Base-by-base conservation (phyloP, 169 alveolate species). In the Neospora caninum region DNA sequence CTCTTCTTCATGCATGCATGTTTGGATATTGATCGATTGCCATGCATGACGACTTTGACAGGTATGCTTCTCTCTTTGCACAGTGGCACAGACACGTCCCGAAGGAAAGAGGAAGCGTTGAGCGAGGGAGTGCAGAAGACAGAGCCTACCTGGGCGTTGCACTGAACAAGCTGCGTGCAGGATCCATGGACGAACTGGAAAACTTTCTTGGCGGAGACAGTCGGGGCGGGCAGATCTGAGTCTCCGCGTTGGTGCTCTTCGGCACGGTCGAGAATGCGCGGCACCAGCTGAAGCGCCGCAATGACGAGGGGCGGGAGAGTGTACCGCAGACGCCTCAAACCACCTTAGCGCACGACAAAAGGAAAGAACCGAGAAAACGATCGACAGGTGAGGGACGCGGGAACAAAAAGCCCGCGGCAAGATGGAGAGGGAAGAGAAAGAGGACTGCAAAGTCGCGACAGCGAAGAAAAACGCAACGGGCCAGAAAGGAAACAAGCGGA, bases 221-320 rank as follows among this genome's bases (percentile, higher is more conserved):
- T 67, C 6, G 97, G 92, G 10, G 84, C 53, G n/a, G 83, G 80
- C 54, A 92, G 49, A 34, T 43, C 39, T 4, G 42, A 22, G 54
- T 42, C 92, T 39, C 88, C 67, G 25, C 69, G 91, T 82, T 83
- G 92, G 29, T 86, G 78, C 36, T n/a, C 53, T n/a, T 53, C 39
- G 53, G 53, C 89, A 16, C 95, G 45, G 43, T 83, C 83, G 49
- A 91, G 84, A 6, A 92, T 91, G 0, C 38, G 58, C 38, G 94
- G 95, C 64, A 96, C 92, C 39, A 96, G 93, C 86, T 94, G 96
- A 36, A 96, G 94, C 4, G 96, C 91, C 42, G 97, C 94, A 89
- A 93, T 93, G 29, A 96, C 96, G 43, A 95, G 54, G 7, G 98
- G 96, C 29, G 98, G 98, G 49, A 92, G 92, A 31, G 97, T 94